Base-by-base conservation (phyloP, 2,329 filamentous ascomycete species). In the Pestalotiopsis fici region DNA sequence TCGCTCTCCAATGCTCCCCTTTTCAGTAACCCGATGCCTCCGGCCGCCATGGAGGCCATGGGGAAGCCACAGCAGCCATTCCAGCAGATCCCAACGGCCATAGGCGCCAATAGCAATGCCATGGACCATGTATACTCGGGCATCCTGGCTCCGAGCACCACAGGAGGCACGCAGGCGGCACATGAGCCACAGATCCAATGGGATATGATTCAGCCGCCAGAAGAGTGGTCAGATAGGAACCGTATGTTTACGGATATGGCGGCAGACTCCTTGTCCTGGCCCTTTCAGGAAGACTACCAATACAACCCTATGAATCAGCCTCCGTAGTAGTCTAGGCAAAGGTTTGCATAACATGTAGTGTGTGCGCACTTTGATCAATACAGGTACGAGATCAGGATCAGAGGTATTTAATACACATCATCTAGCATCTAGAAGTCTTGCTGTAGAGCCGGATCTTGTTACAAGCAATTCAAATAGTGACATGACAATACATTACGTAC, bases 141-240 rank as follows among this genome's bases (percentile, higher is more conserved):
- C 18, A 64, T 68, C 37, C n/a, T 60, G 27, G 28, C 27, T 3
- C n/a, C 27, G n/a, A 11, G 31, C 31, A 23, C 43, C 18, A 15
- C 28, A 4, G 57, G 12, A 18, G 57, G 57, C 13, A 13, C 28
- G 31, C 25, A 28, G 18, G 28, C 27, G 4, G 2, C 27, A 15
- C 55, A 54, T 3, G 43, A 50, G 25, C 43, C 59, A 12, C 59
- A 59, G 5, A 65, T 68, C 43, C 67, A 68, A 27, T 68, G 67
- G 67, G 67, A 68, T 35, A 59, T 64, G 67, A 64, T 68, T 9
- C 64, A 66, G 11, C 47, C 50, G 4, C 64, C 67, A 9, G 67
- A 64, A 27, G 62, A 68, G 43, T 68, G 67, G 67, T 54, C 65
- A 21, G 64, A 68, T 23, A 50, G n/a, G 27, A 35, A 68, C 9